Evolutionary conservation across 2,329 filamentous ascomycete species (phyloP).

Genomic region (Fusarium chuoi): DNA sequence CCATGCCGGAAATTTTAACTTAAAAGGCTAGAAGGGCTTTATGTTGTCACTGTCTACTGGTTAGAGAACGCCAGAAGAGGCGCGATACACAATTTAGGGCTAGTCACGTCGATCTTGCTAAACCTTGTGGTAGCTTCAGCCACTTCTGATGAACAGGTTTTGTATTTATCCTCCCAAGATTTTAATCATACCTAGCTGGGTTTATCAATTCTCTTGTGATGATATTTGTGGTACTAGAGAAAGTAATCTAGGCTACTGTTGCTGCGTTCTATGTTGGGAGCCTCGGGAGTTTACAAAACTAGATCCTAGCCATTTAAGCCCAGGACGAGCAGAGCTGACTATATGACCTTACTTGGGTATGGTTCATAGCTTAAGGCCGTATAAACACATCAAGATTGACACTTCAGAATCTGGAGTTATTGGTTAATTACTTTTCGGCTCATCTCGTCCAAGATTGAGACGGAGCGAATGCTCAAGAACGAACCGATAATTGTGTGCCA

Average conservation of each 20-base stretch:
- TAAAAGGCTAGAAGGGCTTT: not conserved
- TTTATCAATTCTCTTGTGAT: not conserved
- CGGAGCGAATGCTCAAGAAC: not conserved
- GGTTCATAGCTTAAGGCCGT: not conserved
- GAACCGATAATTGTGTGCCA: too few relatives aligned
- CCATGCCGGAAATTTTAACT: conserved; percentile 27
- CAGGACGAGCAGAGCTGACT: not conserved
- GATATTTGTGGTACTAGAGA: not conserved
- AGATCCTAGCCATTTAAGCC: conserved; percentile 13
- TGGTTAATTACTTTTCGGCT: not conserved
- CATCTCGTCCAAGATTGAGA: not conserved
- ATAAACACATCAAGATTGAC: not conserved
- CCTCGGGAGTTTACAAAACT: not conserved
- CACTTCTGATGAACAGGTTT: conserved; percentile 21
- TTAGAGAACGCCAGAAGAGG: conserved; percentile 17
- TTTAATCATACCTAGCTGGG: not conserved
- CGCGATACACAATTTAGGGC: conserved; percentile 14
- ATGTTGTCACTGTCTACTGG: conserved; percentile 22
- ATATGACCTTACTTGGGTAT: not conserved
- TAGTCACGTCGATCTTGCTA: conserved; percentile 25
- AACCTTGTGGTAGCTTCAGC: conserved; percentile 25
- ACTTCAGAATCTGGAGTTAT: not conserved
- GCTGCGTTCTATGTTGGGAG: conserved; percentile 5
- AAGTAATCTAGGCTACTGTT: not conserved
- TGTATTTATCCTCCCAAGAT: conserved; percentile 17